Percentiles rank a stretch among this genome's conserved stretches.
Evolutionary conservation across 192 early-diverging fungal species (phyloP).

Genomic region (Bifiguratus adelaidae): DNA sequence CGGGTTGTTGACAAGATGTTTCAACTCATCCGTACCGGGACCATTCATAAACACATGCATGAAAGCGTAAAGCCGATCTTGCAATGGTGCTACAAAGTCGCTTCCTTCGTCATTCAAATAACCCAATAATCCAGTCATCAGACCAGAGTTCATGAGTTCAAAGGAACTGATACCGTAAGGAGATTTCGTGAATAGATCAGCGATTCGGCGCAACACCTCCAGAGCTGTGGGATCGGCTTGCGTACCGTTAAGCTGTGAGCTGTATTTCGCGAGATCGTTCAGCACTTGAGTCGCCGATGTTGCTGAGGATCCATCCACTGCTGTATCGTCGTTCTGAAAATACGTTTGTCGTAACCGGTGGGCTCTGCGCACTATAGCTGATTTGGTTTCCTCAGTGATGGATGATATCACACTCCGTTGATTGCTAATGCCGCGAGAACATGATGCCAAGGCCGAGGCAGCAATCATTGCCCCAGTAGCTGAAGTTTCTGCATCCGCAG

Average conservation of each 20-base stretch:
- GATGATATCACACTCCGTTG: background rate
- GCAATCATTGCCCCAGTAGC: too few relatives aligned
- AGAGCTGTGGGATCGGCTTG: conserved; percentile 2
- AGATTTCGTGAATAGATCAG: conserved; percentile 8
- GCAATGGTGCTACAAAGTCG: background rate
- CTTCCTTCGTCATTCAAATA: conserved; percentile 24
- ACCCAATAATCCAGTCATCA: conserved; percentile 46
- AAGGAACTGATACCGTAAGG: conserved; percentile 55
- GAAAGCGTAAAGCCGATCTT: conserved; percentile 24
- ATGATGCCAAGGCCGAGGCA: too few relatives aligned
- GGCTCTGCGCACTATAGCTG: background rate
- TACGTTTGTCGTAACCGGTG: background rate
- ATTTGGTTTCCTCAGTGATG: background rate
- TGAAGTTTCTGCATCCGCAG: too few relatives aligned
- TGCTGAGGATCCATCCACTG: conserved; percentile 2
- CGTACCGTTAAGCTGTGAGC: background rate
- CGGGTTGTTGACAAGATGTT: background rate
- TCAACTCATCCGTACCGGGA: conserved; percentile 19
- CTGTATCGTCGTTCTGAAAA: conserved; percentile 2
- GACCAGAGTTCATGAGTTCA: conserved; percentile 68
- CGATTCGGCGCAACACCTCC: conserved; percentile 11
- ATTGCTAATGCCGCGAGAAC: too few relatives aligned
- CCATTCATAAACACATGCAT: conserved; percentile 44
- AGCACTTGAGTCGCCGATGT: background rate
- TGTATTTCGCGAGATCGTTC: background rate